Evolutionary conservation across 768 basidiomycete genomes (phyloP), one percentile per base, ranked within the genome.

Genomic region (Termitomyces titanicus): DNA sequence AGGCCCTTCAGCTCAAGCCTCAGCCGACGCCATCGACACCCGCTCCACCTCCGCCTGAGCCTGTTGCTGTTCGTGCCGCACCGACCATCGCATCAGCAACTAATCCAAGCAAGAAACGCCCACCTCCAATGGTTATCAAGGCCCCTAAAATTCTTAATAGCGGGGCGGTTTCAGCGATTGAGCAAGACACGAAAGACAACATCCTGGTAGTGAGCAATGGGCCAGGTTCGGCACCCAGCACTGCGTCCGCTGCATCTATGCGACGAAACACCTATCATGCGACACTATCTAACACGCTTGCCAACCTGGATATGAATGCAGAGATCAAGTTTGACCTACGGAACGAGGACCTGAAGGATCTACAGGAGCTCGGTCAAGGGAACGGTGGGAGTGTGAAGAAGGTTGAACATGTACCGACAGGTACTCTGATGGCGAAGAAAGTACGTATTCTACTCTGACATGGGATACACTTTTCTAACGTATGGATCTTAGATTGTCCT

Each of bases 331-430:
- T 80, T 62, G 90, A 96, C 65, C 73, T 98, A 62, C 78, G 84
- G 63, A 85, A 88, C 62, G 94, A 96, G 68, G 97, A 98, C 69
- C 75, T 99, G 67, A 88, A 88, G 72, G 90, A 95, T 61, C 67
- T 98, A 44, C 82, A 84, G 51, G 97, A 99, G 70, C 79, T 99
- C 3, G 97, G 97, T 3, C 87, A 92, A 61, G 97, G 97, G 3
- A 98, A 98, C 66, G 95, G 97, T 1, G 97, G 97, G 51, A 97
- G 95, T 52, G 97, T 99, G 46, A 94, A 94, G 72, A 92, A 90
- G 72, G 95, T 97, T 17, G 86, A 95, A 70, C 97, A 99, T 67
- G 78, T 83, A 13, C 94, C 94, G 12, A 92, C 94, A 31, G 87
- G 88, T 37, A 93, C 86, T 15, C 82, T 94, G 63, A 98, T 99